Percentiles rank a stretch among this genome's conserved stretches.
These are phyloP conservation scores for Lophium mytilinum DNA, from an alignment of 495 filamentous ascomycete genomes.

Conservation along the genomic window DNA sequence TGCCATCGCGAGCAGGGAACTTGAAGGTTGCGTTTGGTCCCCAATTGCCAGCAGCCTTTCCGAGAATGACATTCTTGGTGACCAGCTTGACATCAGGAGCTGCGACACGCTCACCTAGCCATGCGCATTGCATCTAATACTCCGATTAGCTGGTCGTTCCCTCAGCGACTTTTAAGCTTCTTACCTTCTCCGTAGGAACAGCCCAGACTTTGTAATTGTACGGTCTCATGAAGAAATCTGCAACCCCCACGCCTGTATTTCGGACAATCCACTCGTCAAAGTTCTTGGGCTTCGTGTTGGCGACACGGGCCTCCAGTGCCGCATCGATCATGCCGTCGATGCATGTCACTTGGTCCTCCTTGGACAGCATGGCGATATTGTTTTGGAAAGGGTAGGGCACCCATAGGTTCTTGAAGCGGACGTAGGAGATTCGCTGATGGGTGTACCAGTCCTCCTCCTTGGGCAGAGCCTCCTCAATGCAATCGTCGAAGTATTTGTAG, in stretches of 20 bases:
- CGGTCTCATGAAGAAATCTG: constrained; percentile 95
- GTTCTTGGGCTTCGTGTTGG: constrained; percentile 83
- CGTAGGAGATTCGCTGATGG: constrained; percentile 97
- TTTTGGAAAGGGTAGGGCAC: constrained; percentile 99
- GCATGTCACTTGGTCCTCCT: constrained; percentile 92
- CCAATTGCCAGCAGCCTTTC: constrained; percentile 97
- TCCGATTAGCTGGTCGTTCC: background rate
- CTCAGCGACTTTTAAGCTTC: constrained; percentile 1
- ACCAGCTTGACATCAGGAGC: constrained; percentile 94
- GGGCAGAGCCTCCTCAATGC: constrained; percentile 91
- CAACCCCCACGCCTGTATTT: constrained; percentile 82
- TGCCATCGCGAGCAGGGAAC: constrained; percentile 92
- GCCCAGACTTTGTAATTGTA: constrained; percentile 99
- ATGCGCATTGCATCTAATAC: constrained; percentile 93
- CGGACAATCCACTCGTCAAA: constrained; percentile 99
- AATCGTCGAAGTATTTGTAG: constrained; percentile 99
- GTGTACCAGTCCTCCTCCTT: constrained; percentile 92
- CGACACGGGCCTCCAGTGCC: constrained; percentile 71
- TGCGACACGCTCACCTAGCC: constrained; percentile 98
- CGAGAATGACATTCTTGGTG: constrained; percentile 87
- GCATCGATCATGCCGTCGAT: constrained; percentile 98
- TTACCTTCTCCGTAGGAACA: constrained; percentile 93
- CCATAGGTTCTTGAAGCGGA: constrained; percentile 92
- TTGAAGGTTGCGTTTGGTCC: constrained; percentile 97
- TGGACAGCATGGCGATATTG: constrained; percentile 97